These are phyloP conservation scores for Fusarium sp. DNA, from an alignment of 2,329 filamentous ascomycete genomes.

Conservation along the genomic window DNA sequence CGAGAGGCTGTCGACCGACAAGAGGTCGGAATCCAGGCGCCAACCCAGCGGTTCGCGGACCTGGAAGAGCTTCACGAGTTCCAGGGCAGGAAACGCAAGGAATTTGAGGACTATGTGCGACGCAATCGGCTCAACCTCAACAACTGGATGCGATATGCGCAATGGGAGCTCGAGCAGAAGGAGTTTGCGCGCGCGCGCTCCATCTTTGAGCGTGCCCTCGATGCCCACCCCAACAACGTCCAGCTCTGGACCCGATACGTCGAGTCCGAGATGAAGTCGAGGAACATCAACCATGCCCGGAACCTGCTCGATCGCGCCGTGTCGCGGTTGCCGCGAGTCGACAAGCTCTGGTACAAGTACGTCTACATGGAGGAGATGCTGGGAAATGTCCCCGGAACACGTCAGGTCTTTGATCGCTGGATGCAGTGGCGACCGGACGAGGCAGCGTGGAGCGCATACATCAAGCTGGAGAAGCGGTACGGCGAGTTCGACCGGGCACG, in stretches of 20 bases:
- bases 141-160: slow-evolving; percentile 98
- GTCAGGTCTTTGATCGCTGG: slow-evolving; percentile 97
- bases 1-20: slow-evolving; percentile 97
- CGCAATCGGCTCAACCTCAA: slow-evolving; percentile 95
- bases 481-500: slow-evolving; percentile 90
- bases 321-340: slow-evolving; percentile 84
- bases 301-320: slow-evolving; percentile 96
- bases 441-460: slow-evolving; percentile 93
- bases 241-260: slow-evolving; percentile 92
- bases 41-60: slow-evolving; percentile 93
- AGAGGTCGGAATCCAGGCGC: slow-evolving; percentile 84
- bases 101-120: slow-evolving; percentile 97
- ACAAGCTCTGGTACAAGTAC: slow-evolving; percentile 99
- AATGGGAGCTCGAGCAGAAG: slow-evolving; percentile 98
- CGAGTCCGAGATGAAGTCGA: slow-evolving; percentile 90
- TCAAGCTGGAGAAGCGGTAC: slow-evolving; percentile 96
- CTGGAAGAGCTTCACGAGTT: slow-evolving; percentile 98
- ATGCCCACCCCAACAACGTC: slow-evolving; percentile 87
- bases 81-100: slow-evolving; percentile 93
- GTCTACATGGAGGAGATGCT: slow-evolving; percentile 99
- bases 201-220: slow-evolving; percentile 92
- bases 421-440: slow-evolving; percentile 98
- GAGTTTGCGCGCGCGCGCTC: slow-evolving; percentile 91
- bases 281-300: slow-evolving; percentile 95
- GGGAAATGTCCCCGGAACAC: slow-evolving; percentile 88